Evolutionary conservation across 768 basidiomycete genomes (phyloP).

Genomic region (Suillus fuscotomentosus): DNA sequence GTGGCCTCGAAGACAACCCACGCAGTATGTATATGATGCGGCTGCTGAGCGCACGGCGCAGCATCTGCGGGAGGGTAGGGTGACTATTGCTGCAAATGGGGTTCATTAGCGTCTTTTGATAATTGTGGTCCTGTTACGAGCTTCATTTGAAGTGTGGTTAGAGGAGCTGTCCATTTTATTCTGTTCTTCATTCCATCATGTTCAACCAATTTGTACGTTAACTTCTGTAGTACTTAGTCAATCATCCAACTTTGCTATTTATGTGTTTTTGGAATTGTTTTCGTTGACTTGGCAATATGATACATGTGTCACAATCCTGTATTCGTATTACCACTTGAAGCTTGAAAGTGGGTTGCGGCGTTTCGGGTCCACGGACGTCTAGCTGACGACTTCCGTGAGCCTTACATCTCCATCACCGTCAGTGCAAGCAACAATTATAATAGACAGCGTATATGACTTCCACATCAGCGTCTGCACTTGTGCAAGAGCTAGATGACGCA

Average conservation of each 20-base stretch:
- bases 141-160: background rate
- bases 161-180: background rate
- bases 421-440: background rate
- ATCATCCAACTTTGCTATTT: slow-evolving; percentile 7
- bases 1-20: slow-evolving; percentile 43
- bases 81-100: slow-evolving; percentile 38
- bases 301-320: background rate
- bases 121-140: slow-evolving; percentile 1
- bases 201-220: slow-evolving; percentile 10
- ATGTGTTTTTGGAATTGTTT: slow-evolving; percentile 1
- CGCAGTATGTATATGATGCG: slow-evolving; percentile 88
- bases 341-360: background rate
- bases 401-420: background rate
- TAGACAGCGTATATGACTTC: slow-evolving; percentile 17
- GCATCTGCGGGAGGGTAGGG: slow-evolving; percentile 45
- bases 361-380: background rate
- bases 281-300: background rate
- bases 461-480: slow-evolving; percentile 36
- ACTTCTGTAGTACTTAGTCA: slow-evolving; percentile 5
- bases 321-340: background rate
- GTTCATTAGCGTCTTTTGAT: slow-evolving; percentile 38
- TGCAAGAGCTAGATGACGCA: slow-evolving; percentile 58
- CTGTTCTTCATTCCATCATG: background rate
- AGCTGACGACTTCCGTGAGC: background rate
- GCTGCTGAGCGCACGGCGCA: slow-evolving; percentile 77